Conservation (phyloP, 768 basidiomycete species). For the Tulasnella sp. region DNA sequence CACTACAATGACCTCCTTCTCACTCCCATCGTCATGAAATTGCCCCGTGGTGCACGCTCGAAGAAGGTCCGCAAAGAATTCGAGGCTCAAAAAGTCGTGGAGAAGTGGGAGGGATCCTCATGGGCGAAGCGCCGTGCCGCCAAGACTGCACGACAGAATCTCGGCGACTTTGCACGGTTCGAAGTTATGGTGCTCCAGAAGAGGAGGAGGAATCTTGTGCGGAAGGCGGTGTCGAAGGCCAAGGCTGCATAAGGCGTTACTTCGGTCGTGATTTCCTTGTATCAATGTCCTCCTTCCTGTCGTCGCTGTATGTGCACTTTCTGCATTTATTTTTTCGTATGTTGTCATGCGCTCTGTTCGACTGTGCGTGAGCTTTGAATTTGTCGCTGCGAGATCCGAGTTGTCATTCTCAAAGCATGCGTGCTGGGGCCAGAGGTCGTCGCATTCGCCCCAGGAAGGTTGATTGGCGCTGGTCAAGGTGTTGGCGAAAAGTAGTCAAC, state of each 20-base stretch:
- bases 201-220: conserved; percentile 70
- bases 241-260: conserved; percentile 29
- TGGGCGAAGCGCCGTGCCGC: conserved; percentile 89
- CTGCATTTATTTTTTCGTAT: background rate
- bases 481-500: background rate
- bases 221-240: conserved; percentile 63
- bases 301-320: conserved; percentile 1
- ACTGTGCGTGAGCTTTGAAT: background rate
- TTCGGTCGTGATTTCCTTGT: background rate
- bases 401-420: background rate
- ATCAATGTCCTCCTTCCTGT: background rate
- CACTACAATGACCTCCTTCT: conserved; percentile 90
- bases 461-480: background rate
- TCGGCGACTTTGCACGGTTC: conserved; percentile 93
- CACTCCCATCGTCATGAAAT: conserved; percentile 76
- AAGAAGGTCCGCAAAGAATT: conserved; percentile 79
- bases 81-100: conserved; percentile 76
- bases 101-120: conserved; percentile 82
- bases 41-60: conserved; percentile 83
- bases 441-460: background rate
- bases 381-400: background rate
- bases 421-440: background rate
- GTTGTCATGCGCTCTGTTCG: background rate
- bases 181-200: conserved; percentile 85
- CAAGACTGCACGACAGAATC: conserved; percentile 62